A percentile compares a stretch with the other conserved stretches of the same genome.
These are phyloP conservation scores for Aspergillus heteromorphus DNA, from an alignment of 495 filamentous ascomycete genomes.

Conservation along the genomic window DNA sequence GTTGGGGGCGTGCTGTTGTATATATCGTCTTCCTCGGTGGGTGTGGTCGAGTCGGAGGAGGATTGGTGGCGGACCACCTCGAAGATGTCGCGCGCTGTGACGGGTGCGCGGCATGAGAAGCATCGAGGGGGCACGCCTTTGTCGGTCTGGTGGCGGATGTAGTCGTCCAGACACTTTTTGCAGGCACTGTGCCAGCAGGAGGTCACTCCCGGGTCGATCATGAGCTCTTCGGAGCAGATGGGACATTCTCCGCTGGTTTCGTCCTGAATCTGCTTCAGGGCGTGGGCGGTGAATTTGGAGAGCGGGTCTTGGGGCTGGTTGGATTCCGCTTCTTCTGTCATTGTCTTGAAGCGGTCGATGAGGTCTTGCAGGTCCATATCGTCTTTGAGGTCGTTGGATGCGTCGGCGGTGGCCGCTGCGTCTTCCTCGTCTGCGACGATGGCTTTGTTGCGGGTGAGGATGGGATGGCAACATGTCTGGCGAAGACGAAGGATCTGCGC, in stretches of 20 bases:
- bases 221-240: slow-evolving; percentile 89
- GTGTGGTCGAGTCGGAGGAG: slow-evolving; percentile 16
- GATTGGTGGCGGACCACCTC: slow-evolving; percentile 66
- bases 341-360: slow-evolving; percentile 73
- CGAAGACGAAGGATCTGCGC: slow-evolving; percentile 92
- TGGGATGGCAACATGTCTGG: slow-evolving; percentile 90
- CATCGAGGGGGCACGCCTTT: slow-evolving; percentile 71
- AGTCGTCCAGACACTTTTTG: slow-evolving; percentile 81
- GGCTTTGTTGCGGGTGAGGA: slow-evolving; percentile 76
- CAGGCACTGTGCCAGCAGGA: slow-evolving; percentile 97
- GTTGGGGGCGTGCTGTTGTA: slow-evolving; percentile 28
- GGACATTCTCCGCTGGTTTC: slow-evolving; percentile 87
- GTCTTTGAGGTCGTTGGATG: slow-evolving; percentile 74
- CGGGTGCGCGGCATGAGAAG: slow-evolving; percentile 79
- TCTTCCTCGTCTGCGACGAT: slow-evolving; percentile 85
- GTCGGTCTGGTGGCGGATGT: slow-evolving; percentile 78
- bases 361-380: slow-evolving; percentile 92
- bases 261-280: slow-evolving; percentile 82
- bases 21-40: slow-evolving; percentile 24
- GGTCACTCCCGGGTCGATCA: slow-evolving; percentile 88
- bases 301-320: slow-evolving; percentile 25
- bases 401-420: slow-evolving; percentile 73
- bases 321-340: slow-evolving; percentile 54
- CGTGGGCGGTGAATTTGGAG: slow-evolving; percentile 73
- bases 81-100: slow-evolving; percentile 82